Percentiles rank a stretch among this genome's conserved stretches.
Evolutionary conservation across 2,329 filamentous ascomycete species (phyloP).

Genomic region (Emergomyces orientalis): DNA sequence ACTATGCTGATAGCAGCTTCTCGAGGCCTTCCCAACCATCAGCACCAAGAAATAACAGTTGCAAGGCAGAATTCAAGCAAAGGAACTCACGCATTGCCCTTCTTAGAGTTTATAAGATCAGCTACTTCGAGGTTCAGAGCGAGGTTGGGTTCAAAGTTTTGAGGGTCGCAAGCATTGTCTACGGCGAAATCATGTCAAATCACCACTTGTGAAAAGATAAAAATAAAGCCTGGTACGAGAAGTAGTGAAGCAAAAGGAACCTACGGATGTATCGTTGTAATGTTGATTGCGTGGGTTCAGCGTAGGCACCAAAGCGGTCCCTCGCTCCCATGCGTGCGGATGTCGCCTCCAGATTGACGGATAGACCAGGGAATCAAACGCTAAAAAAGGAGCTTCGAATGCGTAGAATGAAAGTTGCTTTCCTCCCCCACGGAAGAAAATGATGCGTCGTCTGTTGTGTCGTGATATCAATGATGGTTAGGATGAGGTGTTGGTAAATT

Average conservation of each 20-base stretch:
- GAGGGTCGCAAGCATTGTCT: constrained; percentile 89
- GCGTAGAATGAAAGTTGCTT: constrained; percentile 4
- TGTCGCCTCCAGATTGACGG: constrained; percentile 71
- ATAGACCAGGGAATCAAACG: constrained; percentile 6
- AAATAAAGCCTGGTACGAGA: background rate
- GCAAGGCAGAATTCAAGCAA: background rate
- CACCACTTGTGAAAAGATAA: background rate
- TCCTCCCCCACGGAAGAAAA: background rate
- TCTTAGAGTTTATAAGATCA: constrained; percentile 95
- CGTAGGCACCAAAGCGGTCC: constrained; percentile 82
- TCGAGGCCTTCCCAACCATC: constrained; percentile 52
- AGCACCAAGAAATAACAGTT: constrained; percentile 13
- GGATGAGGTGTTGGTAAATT: background rate
- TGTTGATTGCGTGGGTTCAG: constrained; percentile 69
- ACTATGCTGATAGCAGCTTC: constrained; percentile 92
- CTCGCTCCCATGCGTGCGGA: constrained; percentile 90
- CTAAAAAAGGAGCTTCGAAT: background rate
- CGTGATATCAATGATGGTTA: background rate
- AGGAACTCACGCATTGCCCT: constrained; percentile 63
- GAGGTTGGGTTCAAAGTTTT: constrained; percentile 97
- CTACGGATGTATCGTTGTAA: constrained; percentile 84
- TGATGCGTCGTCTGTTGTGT: background rate
- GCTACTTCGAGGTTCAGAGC: constrained; percentile 93
- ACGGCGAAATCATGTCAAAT: constrained; percentile 1
- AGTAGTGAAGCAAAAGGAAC: constrained; percentile 21